These are phyloP conservation scores for Auriculariales sp. DNA, from an alignment of 768 basidiomycete genomes.

Conservation along the genomic window DNA sequence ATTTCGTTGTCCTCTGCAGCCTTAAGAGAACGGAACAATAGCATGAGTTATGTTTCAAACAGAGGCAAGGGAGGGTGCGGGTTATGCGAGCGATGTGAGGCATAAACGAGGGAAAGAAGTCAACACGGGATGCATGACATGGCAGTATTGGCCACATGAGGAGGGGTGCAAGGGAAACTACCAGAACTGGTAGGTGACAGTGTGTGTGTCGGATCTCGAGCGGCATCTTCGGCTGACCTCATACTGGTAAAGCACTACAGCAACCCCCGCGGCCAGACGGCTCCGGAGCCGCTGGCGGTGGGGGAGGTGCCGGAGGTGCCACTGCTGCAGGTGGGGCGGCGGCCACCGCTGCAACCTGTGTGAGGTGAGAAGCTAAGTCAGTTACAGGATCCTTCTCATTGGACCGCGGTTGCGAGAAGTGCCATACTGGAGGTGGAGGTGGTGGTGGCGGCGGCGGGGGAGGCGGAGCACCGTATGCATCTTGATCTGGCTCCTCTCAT, in stretches of 20 bases:
- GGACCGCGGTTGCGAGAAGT: no score
- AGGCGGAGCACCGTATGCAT: conserved; percentile 15
- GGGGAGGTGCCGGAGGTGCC: conserved; percentile 14
- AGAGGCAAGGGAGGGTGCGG: no score
- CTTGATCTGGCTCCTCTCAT: conserved; percentile 1
- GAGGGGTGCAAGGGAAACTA: neutral
- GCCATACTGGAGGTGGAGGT: conserved; percentile 12
- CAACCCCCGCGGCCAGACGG: conserved; percentile 29
- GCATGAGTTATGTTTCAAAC: neutral
- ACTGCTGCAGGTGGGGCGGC: no score
- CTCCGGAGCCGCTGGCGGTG: conserved; percentile 14
- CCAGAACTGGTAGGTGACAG: neutral
- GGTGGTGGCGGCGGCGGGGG: conserved; percentile 15
- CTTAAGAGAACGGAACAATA: conserved; percentile 16
- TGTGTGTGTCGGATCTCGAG: neutral
- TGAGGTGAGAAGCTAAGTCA: no score
- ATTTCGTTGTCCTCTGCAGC: conserved; percentile 84
- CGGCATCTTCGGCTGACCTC: conserved; percentile 33
- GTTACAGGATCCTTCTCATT: no score
- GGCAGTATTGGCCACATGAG: neutral
- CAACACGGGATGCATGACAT: neutral
- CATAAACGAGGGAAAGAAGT: no score
- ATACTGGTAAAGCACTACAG: conserved; percentile 71
- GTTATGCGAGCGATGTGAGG: no score
- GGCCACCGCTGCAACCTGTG: no score